Percentiles rank a stretch among this genome's conserved stretches.
phyloP scores from a whole-genome alignment of 2,329 filamentous ascomycete species.

The Teratosphaeria viscida region DNA sequence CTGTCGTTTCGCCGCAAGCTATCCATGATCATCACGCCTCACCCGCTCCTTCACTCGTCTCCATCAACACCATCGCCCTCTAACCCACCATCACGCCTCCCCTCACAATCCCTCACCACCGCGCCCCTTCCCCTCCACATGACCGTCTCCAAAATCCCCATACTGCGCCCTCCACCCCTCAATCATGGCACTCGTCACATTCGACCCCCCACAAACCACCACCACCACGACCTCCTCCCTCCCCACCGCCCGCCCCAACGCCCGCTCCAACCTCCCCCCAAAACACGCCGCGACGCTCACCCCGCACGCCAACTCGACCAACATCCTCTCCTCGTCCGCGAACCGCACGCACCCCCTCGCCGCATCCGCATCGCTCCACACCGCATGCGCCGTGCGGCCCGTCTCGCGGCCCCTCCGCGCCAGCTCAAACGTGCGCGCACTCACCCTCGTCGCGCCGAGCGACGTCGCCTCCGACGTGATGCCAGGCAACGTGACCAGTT shows the following conservation, averaged over 20 bases:
- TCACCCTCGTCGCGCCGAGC: slow-evolving; percentile 64
- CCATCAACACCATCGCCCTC: neutral
- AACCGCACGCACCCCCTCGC: slow-evolving; percentile 66
- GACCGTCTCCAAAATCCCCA: slow-evolving; percentile 12
- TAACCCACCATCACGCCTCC: neutral
- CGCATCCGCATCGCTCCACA: slow-evolving; percentile 66
- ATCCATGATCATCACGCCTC: neutral
- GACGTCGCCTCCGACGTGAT: slow-evolving; percentile 70
- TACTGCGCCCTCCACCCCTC: slow-evolving; percentile 38
- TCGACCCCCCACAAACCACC: slow-evolving; percentile 59
- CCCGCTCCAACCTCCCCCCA: slow-evolving; percentile 49
- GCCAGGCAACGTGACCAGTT: slow-evolving; percentile 48
- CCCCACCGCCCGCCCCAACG: slow-evolving; percentile 51
- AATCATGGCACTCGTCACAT: slow-evolving; percentile 42
- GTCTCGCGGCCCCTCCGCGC: slow-evolving; percentile 30
- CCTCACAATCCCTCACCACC: neutral
- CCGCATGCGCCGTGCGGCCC: slow-evolving; percentile 47
- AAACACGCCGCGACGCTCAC: slow-evolving; percentile 65
- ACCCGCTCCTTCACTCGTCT: no score
- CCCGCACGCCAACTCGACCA: slow-evolving; percentile 80
- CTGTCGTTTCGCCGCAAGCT: neutral
- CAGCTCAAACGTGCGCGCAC: slow-evolving; percentile 56
- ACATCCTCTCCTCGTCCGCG: slow-evolving; percentile 67
- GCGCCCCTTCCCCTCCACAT: slow-evolving; percentile 10
- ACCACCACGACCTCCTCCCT: slow-evolving; percentile 64